Base-by-base conservation (phyloP, 2,329 filamentous ascomycete species). In the Paecilomyces fulvus region DNA sequence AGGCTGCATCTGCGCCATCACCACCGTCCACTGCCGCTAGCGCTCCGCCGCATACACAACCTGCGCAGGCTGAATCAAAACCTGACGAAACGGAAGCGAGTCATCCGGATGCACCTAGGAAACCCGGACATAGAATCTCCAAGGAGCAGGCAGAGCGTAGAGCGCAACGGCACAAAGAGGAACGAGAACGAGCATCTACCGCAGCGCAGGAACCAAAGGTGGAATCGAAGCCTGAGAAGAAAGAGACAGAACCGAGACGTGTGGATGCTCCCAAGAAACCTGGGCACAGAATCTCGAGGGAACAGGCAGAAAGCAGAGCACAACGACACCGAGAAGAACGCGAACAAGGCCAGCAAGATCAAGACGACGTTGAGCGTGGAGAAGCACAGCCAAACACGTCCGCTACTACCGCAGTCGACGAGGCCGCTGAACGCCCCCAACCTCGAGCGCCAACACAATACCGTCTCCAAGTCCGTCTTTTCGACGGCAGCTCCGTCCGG, bases 401-500 rank as follows among this genome's bases (percentile, higher is more conserved):
- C 2, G 59, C 61, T 46, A 33, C 58, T 33, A 43, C 52, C 12
- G 23, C 14, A 9, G 6, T 23, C 4, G 12, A 53, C 17, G 21
- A 25, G 21, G 10, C 54, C 11, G 20, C 55, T 52, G 59, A 53
- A 11, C 56, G 56, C n/a, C 55, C 60, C 1, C 31, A 17, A 5
- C 28, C 5, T 53, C 30, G 10, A 12, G 28, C 11, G 9, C 10
- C 51, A 20, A 65, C 60, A 55, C 70, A 63, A 59, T 85, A 83
- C 60, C 82, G 86, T 17, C 75, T 96, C 1, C 90, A 94, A 65
- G 83, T 96, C 17, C 83, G 92, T 7, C 78, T 96, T 0, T 88
- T 95, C 56, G 90, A 96, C 67, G 92, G 92, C 9, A 86, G 85
- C 10, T 91, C 85, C 1, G 82, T 96, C 17, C 84, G 90, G 46